phyloP scores from a whole-genome alignment of 2,329 filamentous ascomycete species.

The Talaromyces islandicus region DNA sequence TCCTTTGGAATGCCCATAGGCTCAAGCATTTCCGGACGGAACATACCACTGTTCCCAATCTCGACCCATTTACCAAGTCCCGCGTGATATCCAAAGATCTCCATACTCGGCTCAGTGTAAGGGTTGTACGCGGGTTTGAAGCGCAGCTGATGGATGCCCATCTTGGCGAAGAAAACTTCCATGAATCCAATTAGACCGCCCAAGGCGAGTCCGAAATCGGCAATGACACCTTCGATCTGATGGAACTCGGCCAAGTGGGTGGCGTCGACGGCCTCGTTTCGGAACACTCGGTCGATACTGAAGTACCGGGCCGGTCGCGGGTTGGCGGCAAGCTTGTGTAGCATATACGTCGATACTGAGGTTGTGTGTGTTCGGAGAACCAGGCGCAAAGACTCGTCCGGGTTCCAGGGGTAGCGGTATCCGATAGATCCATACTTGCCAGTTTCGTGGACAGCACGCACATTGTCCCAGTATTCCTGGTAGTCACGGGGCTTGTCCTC shows the following conservation, averaged over 20 bases:
- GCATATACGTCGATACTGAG: constrained; percentile 80
- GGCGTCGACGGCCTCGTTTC: constrained; percentile 94
- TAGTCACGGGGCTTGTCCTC: constrained; percentile 57
- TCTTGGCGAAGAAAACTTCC: constrained; percentile 92
- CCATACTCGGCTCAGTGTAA: constrained; percentile 94
- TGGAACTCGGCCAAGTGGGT: constrained; percentile 98
- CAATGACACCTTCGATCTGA: constrained; percentile 97
- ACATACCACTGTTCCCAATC: constrained; percentile 98
- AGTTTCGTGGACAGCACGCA: constrained; percentile 78
- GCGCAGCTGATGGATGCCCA: constrained; percentile 79
- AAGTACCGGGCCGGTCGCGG: constrained; percentile 92
- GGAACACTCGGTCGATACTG: constrained; percentile 96
- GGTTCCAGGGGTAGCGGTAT: constrained; percentile 91
- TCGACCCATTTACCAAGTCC: constrained; percentile 88
- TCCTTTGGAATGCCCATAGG: constrained; percentile 89
- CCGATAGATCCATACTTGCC: constrained; percentile 94
- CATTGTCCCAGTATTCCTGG: constrained; percentile 80
- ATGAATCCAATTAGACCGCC: constrained; percentile 93
- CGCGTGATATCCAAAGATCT: constrained; percentile 93
- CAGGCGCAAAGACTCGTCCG: constrained; percentile 76
- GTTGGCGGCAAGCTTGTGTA: constrained; percentile 79
- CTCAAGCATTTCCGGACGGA: constrained; percentile 95
- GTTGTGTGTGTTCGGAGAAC: constrained; percentile 97
- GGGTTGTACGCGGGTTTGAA: constrained; percentile 98
- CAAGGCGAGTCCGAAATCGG: constrained; percentile 87